Conservation (phyloP, 257 asterid genomes). For the Cruciata laevipes region DNA sequence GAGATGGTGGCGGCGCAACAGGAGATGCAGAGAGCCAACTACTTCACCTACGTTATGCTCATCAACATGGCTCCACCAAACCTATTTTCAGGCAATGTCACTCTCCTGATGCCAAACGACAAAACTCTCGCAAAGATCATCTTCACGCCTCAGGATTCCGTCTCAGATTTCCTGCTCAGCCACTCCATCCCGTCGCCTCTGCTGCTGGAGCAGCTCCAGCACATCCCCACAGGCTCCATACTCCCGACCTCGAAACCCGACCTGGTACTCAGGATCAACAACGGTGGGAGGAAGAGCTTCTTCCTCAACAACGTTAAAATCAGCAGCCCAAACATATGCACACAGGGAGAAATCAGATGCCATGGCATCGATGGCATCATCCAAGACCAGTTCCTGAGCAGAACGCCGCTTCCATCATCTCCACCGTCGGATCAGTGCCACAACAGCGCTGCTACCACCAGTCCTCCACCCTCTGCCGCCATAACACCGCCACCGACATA, state of each 20-base stretch:
- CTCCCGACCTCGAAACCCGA: slow-evolving; percentile 59
- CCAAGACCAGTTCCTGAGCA: slow-evolving; percentile 13
- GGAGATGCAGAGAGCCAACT: slow-evolving; percentile 69
- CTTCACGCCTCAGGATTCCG: slow-evolving; percentile 14
- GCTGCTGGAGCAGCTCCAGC: slow-evolving; percentile 48
- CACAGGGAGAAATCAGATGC: slow-evolving; percentile 46
- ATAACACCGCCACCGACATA: neutral
- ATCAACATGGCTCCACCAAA: slow-evolving; percentile 54
- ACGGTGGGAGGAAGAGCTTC: slow-evolving; percentile 38
- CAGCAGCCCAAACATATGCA: slow-evolving; percentile 59
- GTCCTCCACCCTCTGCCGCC: neutral
- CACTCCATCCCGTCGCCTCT: slow-evolving; percentile 65
- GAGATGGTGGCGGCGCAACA: slow-evolving; percentile 33
- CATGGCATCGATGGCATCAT: slow-evolving; percentile 71
- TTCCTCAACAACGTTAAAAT: slow-evolving; percentile 55
- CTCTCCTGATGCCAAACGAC: slow-evolving; percentile 79
- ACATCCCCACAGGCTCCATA: slow-evolving; percentile 55
- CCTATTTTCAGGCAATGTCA: slow-evolving; percentile 31
- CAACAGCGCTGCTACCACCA: neutral
- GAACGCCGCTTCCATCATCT: neutral
- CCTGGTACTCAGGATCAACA: slow-evolving; percentile 36
- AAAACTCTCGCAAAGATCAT: slow-evolving; percentile 30
- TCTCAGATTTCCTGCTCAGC: slow-evolving; percentile 49
- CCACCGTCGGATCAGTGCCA: neutral
- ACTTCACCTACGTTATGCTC: slow-evolving; percentile 69